phyloP scores from a whole-genome alignment of 768 basidiomycete species.

The Lyophyllum shimeji region DNA sequence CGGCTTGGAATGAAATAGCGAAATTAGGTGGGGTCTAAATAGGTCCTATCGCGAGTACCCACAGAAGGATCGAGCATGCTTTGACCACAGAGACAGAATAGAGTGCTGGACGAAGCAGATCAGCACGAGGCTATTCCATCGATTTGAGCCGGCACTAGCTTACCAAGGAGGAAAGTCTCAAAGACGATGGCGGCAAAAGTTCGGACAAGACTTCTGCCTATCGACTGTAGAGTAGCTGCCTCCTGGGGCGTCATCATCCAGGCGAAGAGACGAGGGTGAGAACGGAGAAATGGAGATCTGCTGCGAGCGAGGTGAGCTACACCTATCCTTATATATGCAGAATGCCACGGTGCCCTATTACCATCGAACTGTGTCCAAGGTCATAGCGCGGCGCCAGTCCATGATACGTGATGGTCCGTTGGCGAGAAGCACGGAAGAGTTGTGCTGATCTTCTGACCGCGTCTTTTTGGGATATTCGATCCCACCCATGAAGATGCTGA shows the following conservation, averaged over 20 bases:
- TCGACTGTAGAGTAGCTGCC: background rate
- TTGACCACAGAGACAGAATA: constrained; percentile 6
- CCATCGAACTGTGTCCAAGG: background rate
- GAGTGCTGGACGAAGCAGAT: background rate
- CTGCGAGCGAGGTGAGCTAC: background rate
- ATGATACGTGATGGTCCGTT: background rate
- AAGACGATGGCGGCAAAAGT: constrained; percentile 10
- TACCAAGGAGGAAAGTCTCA: constrained; percentile 8
- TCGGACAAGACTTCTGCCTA: constrained; percentile 4
- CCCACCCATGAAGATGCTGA: background rate
- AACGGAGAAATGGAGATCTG: background rate
- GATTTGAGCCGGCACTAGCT: background rate
- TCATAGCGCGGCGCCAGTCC: background rate
- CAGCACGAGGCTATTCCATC: too few species aligned
- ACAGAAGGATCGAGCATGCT: constrained; percentile 4
- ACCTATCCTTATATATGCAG: background rate
- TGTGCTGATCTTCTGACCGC: background rate
- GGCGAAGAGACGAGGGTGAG: background rate
- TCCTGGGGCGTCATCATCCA: constrained; percentile 9
- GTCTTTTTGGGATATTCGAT: background rate
- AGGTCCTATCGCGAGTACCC: background rate
- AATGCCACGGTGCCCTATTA: background rate
- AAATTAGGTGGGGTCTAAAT: background rate
- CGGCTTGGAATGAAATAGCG: background rate
- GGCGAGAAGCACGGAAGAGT: background rate